Evolutionary conservation across 208 protist species (phyloP).

Genomic region (Leishmania major): DNA sequence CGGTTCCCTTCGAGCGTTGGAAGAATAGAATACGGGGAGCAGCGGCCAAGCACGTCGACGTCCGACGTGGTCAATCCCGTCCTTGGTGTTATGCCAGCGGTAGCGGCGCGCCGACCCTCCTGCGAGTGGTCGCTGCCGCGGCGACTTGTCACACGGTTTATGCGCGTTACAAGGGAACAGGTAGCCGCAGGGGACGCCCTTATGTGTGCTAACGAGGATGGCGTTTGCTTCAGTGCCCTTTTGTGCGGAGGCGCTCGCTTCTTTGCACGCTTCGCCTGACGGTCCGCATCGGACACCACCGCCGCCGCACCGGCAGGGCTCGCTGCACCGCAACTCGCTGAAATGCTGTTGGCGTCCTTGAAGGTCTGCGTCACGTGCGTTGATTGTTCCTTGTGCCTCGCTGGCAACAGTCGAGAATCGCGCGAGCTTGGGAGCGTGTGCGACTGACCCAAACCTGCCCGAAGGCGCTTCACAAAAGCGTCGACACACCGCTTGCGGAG

Average conservation of each 20-base stretch:
- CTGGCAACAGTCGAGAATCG: not conserved
- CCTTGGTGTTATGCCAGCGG: not conserved
- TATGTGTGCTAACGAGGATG: not conserved
- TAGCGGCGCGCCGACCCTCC: not conserved
- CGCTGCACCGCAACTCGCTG: not conserved
- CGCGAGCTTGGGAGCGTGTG: not conserved
- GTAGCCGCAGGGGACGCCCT: not conserved
- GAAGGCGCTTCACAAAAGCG: not conserved
- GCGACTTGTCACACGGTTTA: not conserved
- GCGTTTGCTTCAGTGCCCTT: not conserved
- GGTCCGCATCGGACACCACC: not conserved
- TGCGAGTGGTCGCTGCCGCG: not conserved
- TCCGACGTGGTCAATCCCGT: not conserved
- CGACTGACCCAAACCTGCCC: not conserved
- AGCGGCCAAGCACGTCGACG: constrained; percentile 1
- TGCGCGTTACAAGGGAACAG: not conserved
- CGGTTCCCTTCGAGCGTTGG: constrained; percentile 5
- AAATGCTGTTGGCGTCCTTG: not conserved
- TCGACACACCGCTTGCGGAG: constrained; percentile 16
- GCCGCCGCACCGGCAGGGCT: not conserved
- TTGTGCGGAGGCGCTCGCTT: not conserved
- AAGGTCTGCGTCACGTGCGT: not conserved
- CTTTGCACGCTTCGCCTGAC: not conserved
- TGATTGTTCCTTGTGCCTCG: too few relatives aligned
- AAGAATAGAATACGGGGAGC: constrained; percentile 12